Conservation (phyloP, 2,329 filamentous ascomycete species). For the Nothophaeocryptopus gaeumannii region DNA sequence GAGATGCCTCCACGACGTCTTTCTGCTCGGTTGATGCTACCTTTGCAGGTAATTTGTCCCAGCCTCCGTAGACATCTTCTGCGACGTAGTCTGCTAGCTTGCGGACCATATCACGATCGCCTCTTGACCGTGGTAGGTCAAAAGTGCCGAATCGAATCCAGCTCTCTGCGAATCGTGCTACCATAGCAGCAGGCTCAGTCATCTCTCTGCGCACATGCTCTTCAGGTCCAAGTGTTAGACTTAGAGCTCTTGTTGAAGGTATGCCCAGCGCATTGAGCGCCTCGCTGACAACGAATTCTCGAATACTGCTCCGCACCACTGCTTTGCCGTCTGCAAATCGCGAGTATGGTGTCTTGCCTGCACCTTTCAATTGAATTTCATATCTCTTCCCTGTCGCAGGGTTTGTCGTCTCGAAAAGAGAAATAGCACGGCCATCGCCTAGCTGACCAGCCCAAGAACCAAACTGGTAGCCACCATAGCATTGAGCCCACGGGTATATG, state of each 20-base stretch:
- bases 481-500: constrained; percentile 96
- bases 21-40: constrained; percentile 49
- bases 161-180: constrained; percentile 82
- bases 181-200: constrained; percentile 86
- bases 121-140: constrained; percentile 79
- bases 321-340: constrained; percentile 95
- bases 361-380: constrained; percentile 92
- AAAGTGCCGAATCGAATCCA: constrained; percentile 97
- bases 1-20: constrained; percentile 43
- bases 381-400: constrained; percentile 69
- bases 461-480: constrained; percentile 73
- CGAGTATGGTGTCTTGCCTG: constrained; percentile 89
- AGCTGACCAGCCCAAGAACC: constrained; percentile 95
- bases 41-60: constrained; percentile 72
- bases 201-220: constrained; percentile 73
- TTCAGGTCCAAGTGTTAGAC: constrained; percentile 72
- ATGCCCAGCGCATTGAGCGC: constrained; percentile 80
- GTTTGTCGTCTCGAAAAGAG: constrained; percentile 85
- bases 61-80: constrained; percentile 82
- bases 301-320: constrained; percentile 85
- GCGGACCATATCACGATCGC: constrained; percentile 71
- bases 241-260: constrained; percentile 80
- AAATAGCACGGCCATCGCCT: constrained; percentile 91
- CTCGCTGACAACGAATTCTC: constrained; percentile 92
- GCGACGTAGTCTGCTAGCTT: constrained; percentile 77